Evolutionary conservation across 148 eudicot species (phyloP), one percentile per base, ranked within the genome.

Genomic region (Dysphania ambrosioides): DNA sequence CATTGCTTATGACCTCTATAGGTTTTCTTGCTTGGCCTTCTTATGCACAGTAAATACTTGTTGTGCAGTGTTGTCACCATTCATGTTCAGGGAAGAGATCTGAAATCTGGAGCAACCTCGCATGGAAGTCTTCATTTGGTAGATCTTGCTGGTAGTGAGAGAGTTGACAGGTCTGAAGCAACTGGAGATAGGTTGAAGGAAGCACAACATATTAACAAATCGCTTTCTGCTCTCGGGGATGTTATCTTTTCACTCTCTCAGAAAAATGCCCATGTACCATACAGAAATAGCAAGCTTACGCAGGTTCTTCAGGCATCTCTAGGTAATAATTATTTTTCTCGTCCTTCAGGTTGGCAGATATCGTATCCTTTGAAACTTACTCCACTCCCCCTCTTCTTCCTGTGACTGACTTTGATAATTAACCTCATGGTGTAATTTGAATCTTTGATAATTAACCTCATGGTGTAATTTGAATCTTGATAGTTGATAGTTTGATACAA

Each of bases 91-190:
- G 96, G 92, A 74, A 81, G 9, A 31, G 96, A 90, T 65, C 44
- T 83, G 23, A 87, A 87, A 73, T 80, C 86, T 26, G 84, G 86
- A 26, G 77, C 88, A 62, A 68, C 78, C 23, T 59, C 86, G 30
- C 86, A 83, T 55, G 88, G 89, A 30, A 88, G 85, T 81, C 92
- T 90, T 75, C 92, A 90, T 81, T 83, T 90, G 81, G 90, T 90
- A 72, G 96, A 90, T 79, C 90, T 90, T 74, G 92, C 92, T 13
- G 96, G 96, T 66, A 90, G 96, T 77, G 96, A 90, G 82, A 84
- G 96, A 79, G 77, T 90, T 38, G 90, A 88, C 75, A 85, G 90
- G 47, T 90, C 96, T 40, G 92, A 90, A 81, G 92, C 78, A 68
- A 79, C 89, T 27, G 96, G 96, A 75, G 96, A 90, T 68, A 84